phyloP scores from a whole-genome alignment of 1,284 basidiomycete genomes.

The Nidula niveotomentosa region DNA sequence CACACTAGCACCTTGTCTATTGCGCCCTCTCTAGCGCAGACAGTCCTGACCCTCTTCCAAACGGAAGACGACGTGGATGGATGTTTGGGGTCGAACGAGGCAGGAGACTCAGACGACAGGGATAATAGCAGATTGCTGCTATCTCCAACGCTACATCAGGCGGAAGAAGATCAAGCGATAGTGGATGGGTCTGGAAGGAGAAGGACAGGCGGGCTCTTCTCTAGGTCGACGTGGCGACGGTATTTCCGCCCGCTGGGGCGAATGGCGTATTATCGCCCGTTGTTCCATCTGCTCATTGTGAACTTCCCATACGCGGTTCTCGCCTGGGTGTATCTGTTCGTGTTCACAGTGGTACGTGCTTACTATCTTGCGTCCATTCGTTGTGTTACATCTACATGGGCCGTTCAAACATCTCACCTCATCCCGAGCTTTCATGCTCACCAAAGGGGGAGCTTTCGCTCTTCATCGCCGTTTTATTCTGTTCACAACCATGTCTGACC shows the following conservation, averaged over 20 bases:
- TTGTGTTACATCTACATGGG: too few species aligned
- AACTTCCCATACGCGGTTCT: conserved; percentile 76
- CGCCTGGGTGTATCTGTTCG: conserved; percentile 74
- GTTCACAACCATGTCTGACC: too few species aligned
- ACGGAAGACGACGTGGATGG: conserved; percentile 21
- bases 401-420: too few species aligned
- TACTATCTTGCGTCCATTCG: too few species aligned
- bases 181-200: background rate
- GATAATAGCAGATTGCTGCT: too few species aligned
- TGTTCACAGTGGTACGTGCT: conserved; percentile 67
- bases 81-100: too few species aligned
- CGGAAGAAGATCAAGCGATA: background rate
- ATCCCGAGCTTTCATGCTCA: too few species aligned
- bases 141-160: background rate
- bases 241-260: conserved; percentile 65
- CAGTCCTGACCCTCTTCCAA: conserved; percentile 60
- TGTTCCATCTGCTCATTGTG: conserved; percentile 66
- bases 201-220: conserved; percentile 24
- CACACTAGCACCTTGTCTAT: conserved; percentile 50
- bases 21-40: conserved; percentile 66
- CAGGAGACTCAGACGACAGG: too few species aligned
- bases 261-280: conserved; percentile 56
- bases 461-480: too few species aligned
- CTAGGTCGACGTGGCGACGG: conserved; percentile 35
- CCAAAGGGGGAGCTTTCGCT: too few species aligned